These are phyloP conservation scores for Colletotrichum coccodes DNA, from an alignment of 2,329 filamentous ascomycete species.

Conservation along the genomic window DNA sequence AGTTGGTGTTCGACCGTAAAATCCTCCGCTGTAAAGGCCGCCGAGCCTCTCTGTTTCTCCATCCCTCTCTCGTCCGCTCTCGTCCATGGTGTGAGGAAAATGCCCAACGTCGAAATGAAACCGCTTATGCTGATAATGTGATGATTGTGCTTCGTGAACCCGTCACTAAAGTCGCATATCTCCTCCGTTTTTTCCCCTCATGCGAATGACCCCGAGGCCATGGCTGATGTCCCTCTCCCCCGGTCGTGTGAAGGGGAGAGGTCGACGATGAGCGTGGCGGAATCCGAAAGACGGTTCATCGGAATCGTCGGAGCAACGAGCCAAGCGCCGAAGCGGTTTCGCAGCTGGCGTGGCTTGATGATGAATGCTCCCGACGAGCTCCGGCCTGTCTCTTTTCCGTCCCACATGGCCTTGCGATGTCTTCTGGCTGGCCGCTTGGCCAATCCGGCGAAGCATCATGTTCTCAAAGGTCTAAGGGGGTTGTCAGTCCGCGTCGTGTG, in stretches of 20 bases:
- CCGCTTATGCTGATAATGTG: conserved; percentile 23
- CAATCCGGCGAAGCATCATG: neutral
- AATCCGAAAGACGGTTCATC: conserved; percentile 13
- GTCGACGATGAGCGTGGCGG: neutral
- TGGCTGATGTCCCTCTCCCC: neutral
- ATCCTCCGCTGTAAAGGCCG: neutral
- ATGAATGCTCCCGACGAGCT: conserved; percentile 17
- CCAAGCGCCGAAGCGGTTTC: neutral
- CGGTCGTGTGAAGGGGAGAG: neutral
- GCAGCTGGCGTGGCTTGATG: neutral
- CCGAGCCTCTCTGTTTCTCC: neutral
- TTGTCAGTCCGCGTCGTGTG: neutral
- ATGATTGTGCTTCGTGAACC: conserved; percentile 22
- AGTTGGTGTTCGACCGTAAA: neutral
- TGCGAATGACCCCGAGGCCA: neutral
- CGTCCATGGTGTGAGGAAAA: conserved; percentile 7
- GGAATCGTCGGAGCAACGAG: neutral
- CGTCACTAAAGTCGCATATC: conserved; percentile 15
- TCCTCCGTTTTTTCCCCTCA: neutral
- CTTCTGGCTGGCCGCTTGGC: no score
- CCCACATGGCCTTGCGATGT: conserved; percentile 6
- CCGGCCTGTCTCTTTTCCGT: conserved; percentile 14
- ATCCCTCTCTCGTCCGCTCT: neutral
- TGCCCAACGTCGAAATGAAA: neutral
- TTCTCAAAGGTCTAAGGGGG: neutral